Percentiles rank a stretch among this genome's conserved stretches.
Evolutionary conservation across 2,329 filamentous ascomycete species (phyloP).

Genomic region (Colletotrichum neosansevieriae): DNA sequence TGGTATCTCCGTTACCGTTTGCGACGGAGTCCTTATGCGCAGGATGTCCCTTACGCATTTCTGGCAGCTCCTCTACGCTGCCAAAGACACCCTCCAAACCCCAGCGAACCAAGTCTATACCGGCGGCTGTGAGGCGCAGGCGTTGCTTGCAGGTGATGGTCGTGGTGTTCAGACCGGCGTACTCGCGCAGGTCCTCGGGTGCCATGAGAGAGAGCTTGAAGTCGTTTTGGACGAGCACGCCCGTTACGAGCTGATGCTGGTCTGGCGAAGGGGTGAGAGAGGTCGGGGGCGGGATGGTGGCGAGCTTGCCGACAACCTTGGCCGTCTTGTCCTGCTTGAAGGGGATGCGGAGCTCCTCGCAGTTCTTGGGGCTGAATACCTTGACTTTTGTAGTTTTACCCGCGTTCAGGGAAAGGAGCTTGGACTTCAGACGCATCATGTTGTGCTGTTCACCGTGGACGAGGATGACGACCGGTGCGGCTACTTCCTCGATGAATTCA

Average conservation of each 20-base stretch:
- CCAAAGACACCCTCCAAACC: constrained; percentile 95
- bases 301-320: constrained; percentile 95
- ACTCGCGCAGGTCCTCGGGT: constrained; percentile 94
- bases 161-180: constrained; percentile 95
- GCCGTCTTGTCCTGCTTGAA: constrained; percentile 96
- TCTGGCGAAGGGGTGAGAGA: constrained; percentile 50
- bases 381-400: constrained; percentile 86
- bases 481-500: constrained; percentile 96
- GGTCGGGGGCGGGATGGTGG: constrained; percentile 79
- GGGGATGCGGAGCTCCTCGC: constrained; percentile 92
- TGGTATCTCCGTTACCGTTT: constrained; percentile 50
- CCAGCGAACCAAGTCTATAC: constrained; percentile 93
- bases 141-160: constrained; percentile 94
- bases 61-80: constrained; percentile 77
- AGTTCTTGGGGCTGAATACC: constrained; percentile 93
- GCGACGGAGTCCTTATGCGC: constrained; percentile 53
- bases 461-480: constrained; percentile 92
- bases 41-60: constrained; percentile 58
- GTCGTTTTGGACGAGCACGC: constrained; percentile 95
- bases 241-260: constrained; percentile 74
- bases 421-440: constrained; percentile 97
- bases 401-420: constrained; percentile 90
- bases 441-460: constrained; percentile 98
- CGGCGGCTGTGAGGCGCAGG: constrained; percentile 87
- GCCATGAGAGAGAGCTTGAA: constrained; percentile 98